phyloP scores from a whole-genome alignment of 768 basidiomycete genomes.

The Kwoniella mangroviensis region DNA sequence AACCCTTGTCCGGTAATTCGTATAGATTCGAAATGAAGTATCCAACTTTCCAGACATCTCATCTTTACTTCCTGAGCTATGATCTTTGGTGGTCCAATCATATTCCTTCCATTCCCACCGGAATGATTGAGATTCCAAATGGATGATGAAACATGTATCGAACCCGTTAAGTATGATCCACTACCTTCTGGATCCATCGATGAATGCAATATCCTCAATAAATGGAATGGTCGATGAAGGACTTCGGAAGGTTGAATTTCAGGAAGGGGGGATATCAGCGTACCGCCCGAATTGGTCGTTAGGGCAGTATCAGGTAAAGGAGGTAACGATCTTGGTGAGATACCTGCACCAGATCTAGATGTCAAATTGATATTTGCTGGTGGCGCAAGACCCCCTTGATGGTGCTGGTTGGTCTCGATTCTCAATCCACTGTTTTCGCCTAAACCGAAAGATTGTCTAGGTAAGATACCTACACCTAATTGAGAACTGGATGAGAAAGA shows the following conservation, averaged over 20 bases:
- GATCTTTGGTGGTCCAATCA: slow-evolving; percentile 35
- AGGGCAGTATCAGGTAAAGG: slow-evolving; percentile 26
- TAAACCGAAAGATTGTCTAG: background rate
- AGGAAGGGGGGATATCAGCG: slow-evolving; percentile 48
- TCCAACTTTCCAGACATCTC: slow-evolving; percentile 33
- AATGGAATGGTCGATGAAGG: slow-evolving; percentile 46
- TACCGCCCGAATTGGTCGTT: background rate
- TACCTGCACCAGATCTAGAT: background rate
- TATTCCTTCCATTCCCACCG: slow-evolving; percentile 6
- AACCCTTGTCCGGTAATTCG: slow-evolving; percentile 27
- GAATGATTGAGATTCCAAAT: slow-evolving; percentile 34
- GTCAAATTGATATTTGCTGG: slow-evolving; percentile 13
- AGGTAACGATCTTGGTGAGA: slow-evolving; percentile 24
- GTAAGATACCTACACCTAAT: slow-evolving; percentile 4
- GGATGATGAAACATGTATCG: slow-evolving; percentile 44
- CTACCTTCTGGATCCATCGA: slow-evolving; percentile 45
- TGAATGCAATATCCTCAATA: slow-evolving; percentile 35
- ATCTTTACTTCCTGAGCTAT: slow-evolving; percentile 45
- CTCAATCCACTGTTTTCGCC: slow-evolving; percentile 8
- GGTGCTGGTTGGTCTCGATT: slow-evolving; percentile 10
- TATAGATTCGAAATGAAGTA: slow-evolving; percentile 36
- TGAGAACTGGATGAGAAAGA: slow-evolving; percentile 28
- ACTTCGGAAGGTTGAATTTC: slow-evolving; percentile 39
- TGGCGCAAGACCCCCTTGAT: slow-evolving; percentile 18
- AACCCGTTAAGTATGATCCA: slow-evolving; percentile 39